phyloP scores from a whole-genome alignment of 2,329 filamentous ascomycete species.

The Diaporthe caulivora region DNA sequence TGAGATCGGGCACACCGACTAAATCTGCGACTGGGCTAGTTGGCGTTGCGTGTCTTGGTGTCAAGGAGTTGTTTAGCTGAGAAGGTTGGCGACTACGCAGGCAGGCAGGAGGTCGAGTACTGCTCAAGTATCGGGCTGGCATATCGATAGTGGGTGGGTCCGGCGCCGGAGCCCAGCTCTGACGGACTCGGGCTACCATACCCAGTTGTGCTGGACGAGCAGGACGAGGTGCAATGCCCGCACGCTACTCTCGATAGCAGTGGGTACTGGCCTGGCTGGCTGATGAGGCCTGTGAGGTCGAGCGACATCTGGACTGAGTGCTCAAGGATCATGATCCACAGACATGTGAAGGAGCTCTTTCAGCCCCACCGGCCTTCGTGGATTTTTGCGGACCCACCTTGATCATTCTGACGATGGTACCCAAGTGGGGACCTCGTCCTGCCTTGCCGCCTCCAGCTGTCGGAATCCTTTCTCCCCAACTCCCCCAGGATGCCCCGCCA shows the following conservation, averaged over 20 bases:
- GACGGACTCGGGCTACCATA: background rate
- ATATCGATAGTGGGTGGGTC: slow-evolving; percentile 4
- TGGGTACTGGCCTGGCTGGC: slow-evolving; percentile 1
- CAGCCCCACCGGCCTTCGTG: slow-evolving; percentile 18
- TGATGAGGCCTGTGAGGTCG: background rate
- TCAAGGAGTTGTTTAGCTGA: slow-evolving; percentile 12
- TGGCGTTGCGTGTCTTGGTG: slow-evolving; percentile 16
- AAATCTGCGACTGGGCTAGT: slow-evolving; percentile 23
- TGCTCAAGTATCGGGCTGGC: background rate
- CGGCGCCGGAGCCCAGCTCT: background rate
- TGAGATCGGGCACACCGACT: slow-evolving; percentile 27
- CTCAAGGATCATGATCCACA: background rate
- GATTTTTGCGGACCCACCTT: slow-evolving; percentile 28
- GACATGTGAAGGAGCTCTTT: slow-evolving; percentile 28
- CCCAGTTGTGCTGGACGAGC: too few species aligned
- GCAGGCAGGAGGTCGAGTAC: slow-evolving; percentile 3
- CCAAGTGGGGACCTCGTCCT: slow-evolving; percentile 18
- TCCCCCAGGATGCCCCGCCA: slow-evolving; percentile 18
- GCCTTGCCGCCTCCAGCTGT: slow-evolving; percentile 6
- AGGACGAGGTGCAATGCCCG: too few species aligned
- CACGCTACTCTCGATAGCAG: background rate
- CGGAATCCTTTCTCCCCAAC: slow-evolving; percentile 4
- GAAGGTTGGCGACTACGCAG: slow-evolving; percentile 6
- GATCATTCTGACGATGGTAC: slow-evolving; percentile 22
- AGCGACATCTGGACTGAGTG: background rate